A percentile compares a stretch with the other conserved stretches of the same genome.
phyloP scores from a whole-genome alignment of 2,329 filamentous ascomycete genomes.

The Diaporthe ampelina region DNA sequence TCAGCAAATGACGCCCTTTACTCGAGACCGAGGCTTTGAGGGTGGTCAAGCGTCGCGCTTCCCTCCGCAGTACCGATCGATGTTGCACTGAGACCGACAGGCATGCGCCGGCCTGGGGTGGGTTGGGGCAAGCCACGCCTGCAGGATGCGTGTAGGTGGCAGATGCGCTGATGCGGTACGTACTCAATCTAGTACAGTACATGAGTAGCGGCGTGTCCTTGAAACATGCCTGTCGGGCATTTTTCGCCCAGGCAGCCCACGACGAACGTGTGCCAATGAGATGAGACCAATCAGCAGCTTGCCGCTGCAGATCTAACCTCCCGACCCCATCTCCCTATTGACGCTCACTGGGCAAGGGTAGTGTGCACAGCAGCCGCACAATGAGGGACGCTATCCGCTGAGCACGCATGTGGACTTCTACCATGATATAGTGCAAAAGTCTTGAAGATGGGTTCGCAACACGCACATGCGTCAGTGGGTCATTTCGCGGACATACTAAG shows the following conservation, averaged over 20 bases:
- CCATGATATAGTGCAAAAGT: too few species aligned
- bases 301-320: conserved; percentile 43
- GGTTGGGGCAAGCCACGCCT: conserved; percentile 10
- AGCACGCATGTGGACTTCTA: too few species aligned
- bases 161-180: neutral
- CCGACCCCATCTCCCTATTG: too few species aligned
- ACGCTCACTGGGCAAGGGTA: too few species aligned
- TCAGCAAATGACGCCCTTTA: conserved; percentile 13
- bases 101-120: neutral
- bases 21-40: conserved; percentile 3
- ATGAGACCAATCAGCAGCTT: conserved; percentile 38
- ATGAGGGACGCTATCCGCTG: too few species aligned
- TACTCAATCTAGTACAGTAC: neutral
- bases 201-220: conserved; percentile 41
- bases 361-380: too few species aligned
- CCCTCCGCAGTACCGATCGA: conserved; percentile 23
- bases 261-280: conserved; percentile 44
- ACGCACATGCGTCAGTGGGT: too few species aligned
- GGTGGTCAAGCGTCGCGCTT: neutral
- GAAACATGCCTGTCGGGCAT: conserved; percentile 47
- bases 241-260: conserved; percentile 39
- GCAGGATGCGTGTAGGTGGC: neutral
- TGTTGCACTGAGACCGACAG: conserved; percentile 29
- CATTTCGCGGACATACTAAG: too few species aligned
- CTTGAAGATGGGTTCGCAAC: too few species aligned